Percentiles rank a stretch among this genome's conserved stretches.
These are phyloP conservation scores for Bolboschoenus planiculmis DNA, from an alignment of 176 grass and related monocot species.

Conservation along the genomic window DNA sequence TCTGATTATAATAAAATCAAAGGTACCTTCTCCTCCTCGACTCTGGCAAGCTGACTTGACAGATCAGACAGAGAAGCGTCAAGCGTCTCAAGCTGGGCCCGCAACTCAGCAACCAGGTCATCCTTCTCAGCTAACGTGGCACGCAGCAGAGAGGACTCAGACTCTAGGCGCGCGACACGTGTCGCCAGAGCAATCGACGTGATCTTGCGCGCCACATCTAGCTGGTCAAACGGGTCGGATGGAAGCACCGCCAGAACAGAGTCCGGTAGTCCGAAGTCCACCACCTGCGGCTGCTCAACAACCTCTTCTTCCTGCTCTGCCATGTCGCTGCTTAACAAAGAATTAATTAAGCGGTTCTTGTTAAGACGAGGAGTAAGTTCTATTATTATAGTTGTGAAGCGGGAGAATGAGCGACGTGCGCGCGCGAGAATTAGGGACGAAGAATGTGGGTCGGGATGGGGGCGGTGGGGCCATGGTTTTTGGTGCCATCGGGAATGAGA, in stretches of 20 bases:
- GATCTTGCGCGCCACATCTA: constrained; percentile 90
- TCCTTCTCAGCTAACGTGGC: constrained; percentile 53
- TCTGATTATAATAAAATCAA: background rate
- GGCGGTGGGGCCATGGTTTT: background rate
- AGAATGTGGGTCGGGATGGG: constrained; percentile 16
- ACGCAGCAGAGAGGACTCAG: constrained; percentile 41
- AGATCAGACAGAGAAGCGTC: constrained; percentile 47
- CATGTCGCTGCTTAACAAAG: background rate
- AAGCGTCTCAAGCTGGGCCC: constrained; percentile 63
- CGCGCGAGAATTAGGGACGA: background rate
- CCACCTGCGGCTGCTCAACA: background rate
- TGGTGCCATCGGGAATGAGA: background rate
- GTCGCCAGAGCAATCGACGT: constrained; percentile 78
- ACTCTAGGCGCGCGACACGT: constrained; percentile 57
- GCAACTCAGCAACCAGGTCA: constrained; percentile 55
- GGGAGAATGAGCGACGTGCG: background rate
- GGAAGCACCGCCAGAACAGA: constrained; percentile 61
- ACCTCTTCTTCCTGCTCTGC: constrained; percentile 7
- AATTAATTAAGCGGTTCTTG: too few relatives aligned
- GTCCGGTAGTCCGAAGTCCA: constrained; percentile 51
- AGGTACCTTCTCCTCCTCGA: constrained; percentile 63
- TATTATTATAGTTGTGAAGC: background rate
- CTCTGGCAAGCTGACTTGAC: constrained; percentile 41
- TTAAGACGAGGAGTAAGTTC: background rate
- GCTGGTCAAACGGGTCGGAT: constrained; percentile 79